Evolutionary conservation across 106 monocot species (phyloP), one percentile per base, ranked within the genome.

Genomic region (Alisma plantagoaquatica): DNA sequence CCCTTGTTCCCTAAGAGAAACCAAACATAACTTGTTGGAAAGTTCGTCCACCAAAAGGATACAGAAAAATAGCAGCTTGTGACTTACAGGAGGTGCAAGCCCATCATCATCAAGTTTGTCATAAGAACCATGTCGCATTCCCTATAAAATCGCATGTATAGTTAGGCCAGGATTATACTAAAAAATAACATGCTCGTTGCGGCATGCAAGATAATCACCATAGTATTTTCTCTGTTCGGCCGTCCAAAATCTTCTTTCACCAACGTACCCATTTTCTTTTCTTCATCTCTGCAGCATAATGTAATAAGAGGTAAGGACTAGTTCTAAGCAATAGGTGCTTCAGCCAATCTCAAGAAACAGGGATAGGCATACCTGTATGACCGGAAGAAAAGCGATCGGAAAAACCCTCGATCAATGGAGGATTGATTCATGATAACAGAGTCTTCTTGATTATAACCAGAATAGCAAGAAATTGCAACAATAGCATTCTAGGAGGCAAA

Each of bases 351-450:
- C 42, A 20, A 63, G 44, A n/a, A 28, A 25, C 26, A 16, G 60
- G 25, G 41, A 1, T 19, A 20, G n/a, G n/a, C n/a, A 7, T 83
- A 98, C 96, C 89, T 89, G 61, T 98, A 98, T 7, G 96, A 98
- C 28, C 96, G 96, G 55, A 98, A 98, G 74, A 98, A 98, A 20
- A 98, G 69, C 1, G 89, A 98, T 18, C 96, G 64, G 52, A 98
- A 98, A 66, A 98, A 98, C 10, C 96, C 96, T 56, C 96, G 96
- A 69, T 98, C 96, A 23, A 98, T 89, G 32, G 96, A 98, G 12
- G 96, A 98, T 64, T 89, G 96, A 58, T 96, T 98, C 96, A 98
- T 98, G 64, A 98, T 98, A 48, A 98, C 96, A 66, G 96, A 98
- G 51, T 98, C 96, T 75, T 98, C 96, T 85, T 98, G 96, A 58